These are phyloP conservation scores for Nasturtium officinale DNA, from an alignment of 345 rosid genomes.

Conservation along the genomic window DNA sequence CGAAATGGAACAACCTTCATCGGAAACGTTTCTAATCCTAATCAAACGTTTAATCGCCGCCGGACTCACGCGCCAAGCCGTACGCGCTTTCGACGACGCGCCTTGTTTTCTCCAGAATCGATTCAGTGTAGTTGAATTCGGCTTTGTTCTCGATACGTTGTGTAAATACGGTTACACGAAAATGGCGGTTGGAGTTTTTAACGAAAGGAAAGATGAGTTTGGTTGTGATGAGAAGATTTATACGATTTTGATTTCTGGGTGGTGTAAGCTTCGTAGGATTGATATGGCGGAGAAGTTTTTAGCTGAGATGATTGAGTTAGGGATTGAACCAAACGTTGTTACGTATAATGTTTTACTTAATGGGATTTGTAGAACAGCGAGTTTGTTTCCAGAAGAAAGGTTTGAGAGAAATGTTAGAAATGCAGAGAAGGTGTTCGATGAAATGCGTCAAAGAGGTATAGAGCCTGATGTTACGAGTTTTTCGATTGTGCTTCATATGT, in stretches of 20 bases:
- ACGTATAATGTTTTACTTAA: conserved; percentile 73
- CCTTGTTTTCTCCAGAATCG: conserved; percentile 49
- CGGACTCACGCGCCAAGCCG: conserved; percentile 85
- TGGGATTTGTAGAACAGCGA: conserved; percentile 81
- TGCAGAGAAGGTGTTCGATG: conserved; percentile 80
- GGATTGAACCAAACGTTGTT: conserved; percentile 69
- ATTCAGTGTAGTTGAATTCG: conserved; percentile 42
- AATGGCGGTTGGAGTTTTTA: conserved; percentile 66
- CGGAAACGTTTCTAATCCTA: conserved; percentile 65
- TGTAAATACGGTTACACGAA: conserved; percentile 77
- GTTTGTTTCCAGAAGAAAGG: conserved; percentile 69
- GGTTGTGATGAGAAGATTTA: conserved; percentile 54
- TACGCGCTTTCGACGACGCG: conserved; percentile 79
- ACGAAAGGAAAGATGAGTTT: conserved; percentile 51
- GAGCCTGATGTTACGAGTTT: conserved; percentile 83
- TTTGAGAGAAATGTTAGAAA: conserved; percentile 60
- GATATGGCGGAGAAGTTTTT: conserved; percentile 81
- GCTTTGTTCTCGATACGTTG: conserved; percentile 71
- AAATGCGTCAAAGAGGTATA: conserved; percentile 76
- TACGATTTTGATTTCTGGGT: conserved; percentile 72
- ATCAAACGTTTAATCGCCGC: conserved; percentile 74
- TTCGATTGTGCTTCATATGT: conserved; percentile 77
- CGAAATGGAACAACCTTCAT: conserved; percentile 67
- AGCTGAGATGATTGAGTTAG: conserved; percentile 63
- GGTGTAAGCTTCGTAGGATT: conserved; percentile 72